Evolutionary conservation across 2,329 filamentous ascomycete genomes (phyloP), one percentile per base, ranked within the genome.

Genomic region (Trichophaea hybrida): DNA sequence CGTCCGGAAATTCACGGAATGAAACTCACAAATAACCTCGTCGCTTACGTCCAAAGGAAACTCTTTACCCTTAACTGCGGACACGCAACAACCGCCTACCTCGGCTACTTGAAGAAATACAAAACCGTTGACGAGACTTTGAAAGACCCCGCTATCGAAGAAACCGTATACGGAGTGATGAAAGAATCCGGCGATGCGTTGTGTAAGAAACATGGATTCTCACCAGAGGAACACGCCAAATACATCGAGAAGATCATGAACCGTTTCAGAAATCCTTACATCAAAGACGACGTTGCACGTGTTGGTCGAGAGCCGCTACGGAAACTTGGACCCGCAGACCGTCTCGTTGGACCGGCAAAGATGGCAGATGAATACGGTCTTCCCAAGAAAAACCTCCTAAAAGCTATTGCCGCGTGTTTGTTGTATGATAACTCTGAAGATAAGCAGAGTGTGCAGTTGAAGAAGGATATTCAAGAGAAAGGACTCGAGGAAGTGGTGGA

Each of bases 61-160:
- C 84, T 98, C 66, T 98, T 90, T 79, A 98, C 93, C 24, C 91
- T 98, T 80, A 98, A 98, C 81, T 98, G 93, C 24, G 86, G 89
- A 59, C 93, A 98, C 72, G 93, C 93, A 61, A 94, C 91, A 6
- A 90, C 90, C 17, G 91, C 93, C 61, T 97, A 97, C 80, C 90
- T 93, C 74, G 91, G 90, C 58, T 86, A 94, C 79, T 80, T 89
- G 75, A 80, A 83, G 66, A 83, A 86, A 70, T 91, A 94, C 79
- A 78, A 81, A 70, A 94, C 86, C 62, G 88, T 98, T 67, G 88
- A 93, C 71, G 91, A 97, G 69, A 85, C 90, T 6, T 80, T 97
- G 65, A 80, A 82, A 63, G 88, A 97, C 71, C 77, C 82, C 70
- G 78, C 83, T 69, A 94, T 98, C 70, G 80, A 86, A 73, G 76